Evolutionary conservation across 176 grass and related monocot genomes (phyloP).

Genomic region (Cenchrus americanus): DNA sequence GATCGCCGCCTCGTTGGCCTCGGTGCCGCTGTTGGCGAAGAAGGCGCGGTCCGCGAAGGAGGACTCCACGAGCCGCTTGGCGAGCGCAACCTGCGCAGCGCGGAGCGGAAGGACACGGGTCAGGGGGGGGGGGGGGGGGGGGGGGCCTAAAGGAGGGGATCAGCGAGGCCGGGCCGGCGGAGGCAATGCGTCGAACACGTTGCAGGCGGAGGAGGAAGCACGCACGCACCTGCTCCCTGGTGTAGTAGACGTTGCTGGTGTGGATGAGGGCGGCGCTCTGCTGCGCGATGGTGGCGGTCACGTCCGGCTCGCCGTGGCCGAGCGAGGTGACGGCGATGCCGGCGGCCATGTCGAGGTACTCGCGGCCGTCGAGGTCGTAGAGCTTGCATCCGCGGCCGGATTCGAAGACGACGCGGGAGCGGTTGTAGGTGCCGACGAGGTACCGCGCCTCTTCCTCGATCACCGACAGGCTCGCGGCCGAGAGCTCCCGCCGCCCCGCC

Average conservation of each 20-base stretch:
- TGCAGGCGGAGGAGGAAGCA: neutral
- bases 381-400: conserved; percentile 76
- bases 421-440: conserved; percentile 78
- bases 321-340: conserved; percentile 88
- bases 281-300: conserved; percentile 39
- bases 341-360: conserved; percentile 89
- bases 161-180: no score
- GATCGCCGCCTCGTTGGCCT: conserved; percentile 98
- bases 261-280: conserved; percentile 61
- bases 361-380: conserved; percentile 75
- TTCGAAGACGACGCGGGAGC: conserved; percentile 65
- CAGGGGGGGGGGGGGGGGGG: neutral
- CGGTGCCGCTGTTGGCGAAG: conserved; percentile 81
- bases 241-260: conserved; percentile 83
- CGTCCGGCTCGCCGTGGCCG: conserved; percentile 69
- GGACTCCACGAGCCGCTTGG: conserved; percentile 67
- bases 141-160: neutral
- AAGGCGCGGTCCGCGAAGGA: conserved; percentile 89
- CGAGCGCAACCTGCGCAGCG: conserved; percentile 57
- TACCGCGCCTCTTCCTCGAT: conserved; percentile 69
- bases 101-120: neutral
- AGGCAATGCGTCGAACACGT: conserved; percentile 48
- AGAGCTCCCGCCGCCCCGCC: conserved; percentile 47
- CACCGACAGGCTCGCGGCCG: conserved; percentile 54
- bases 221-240: conserved; percentile 57